Conservation (phyloP, 257 asterid species). For the Penstemon barbatus region DNA sequence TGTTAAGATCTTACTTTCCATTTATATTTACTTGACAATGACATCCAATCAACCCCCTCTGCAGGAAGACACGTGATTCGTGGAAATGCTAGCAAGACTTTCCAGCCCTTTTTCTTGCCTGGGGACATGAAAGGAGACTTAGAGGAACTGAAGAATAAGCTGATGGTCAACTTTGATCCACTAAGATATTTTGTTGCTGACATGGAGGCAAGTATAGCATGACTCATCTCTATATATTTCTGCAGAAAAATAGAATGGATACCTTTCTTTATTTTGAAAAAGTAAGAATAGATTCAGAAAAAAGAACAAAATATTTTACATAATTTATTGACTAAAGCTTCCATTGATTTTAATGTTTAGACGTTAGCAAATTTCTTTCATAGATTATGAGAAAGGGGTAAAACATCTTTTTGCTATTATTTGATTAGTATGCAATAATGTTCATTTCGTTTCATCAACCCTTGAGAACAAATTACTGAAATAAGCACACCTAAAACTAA, state of each 20-base stretch:
- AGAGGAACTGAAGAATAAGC: constrained; percentile 57
- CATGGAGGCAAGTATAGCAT: constrained; percentile 62
- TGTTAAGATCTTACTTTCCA: neutral
- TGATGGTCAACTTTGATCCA: constrained; percentile 95
- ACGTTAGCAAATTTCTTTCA: neutral
- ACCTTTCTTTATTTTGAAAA: too few relatives aligned
- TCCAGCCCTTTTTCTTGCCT: constrained; percentile 65
- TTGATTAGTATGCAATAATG: neutral
- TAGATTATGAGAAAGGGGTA: neutral
- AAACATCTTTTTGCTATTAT: neutral
- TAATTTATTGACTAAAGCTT: too few relatives aligned
- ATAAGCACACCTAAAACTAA: too few relatives aligned
- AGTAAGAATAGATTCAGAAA: too few relatives aligned
- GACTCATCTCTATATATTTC: too few relatives aligned
- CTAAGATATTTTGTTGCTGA: constrained; percentile 59
- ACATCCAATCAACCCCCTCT: neutral
- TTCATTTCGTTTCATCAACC: too few relatives aligned
- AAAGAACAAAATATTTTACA: too few relatives aligned
- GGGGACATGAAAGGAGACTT: constrained; percentile 45
- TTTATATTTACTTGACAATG: neutral
- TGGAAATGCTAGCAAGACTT: constrained; percentile 71
- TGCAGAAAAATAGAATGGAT: too few relatives aligned
- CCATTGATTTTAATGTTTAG: too few relatives aligned
- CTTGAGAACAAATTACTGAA: too few relatives aligned
- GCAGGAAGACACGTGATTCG: constrained; percentile 63